Evolutionary conservation across 306 rosid species (phyloP), one percentile per base, ranked within the genome.

Genomic region (Quercus bicolor): DNA sequence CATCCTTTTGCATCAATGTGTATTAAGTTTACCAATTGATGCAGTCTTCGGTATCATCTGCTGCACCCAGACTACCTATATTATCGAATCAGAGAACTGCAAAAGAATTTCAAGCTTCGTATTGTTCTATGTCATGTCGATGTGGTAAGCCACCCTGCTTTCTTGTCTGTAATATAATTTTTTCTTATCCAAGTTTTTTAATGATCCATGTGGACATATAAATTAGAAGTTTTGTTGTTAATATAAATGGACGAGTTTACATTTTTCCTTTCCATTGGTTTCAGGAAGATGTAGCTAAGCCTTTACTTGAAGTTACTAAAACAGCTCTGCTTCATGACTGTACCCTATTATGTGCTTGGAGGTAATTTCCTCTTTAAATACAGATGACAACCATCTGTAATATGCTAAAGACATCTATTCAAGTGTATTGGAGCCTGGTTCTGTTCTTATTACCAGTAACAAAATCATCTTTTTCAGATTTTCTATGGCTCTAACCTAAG

Each of bases 31-130:
- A 84, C 52, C 56, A 64, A 48, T 78, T 85, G 74, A 77, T 91
- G 90, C 97, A 95, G 98, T 82, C 97, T 95, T 78, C 97, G 98
- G 78, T 95, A 95, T 86, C 98, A 95, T 87, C 91, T 95, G 57
- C 90, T 95, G 74, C 98, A 95, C 80, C 98, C 98, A 19, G 98
- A 92, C 77, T 95, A 95, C 83, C 79, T 95, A 57, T 95, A 95
- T 80, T 91, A 81, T 80, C 94, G 98, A 73, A 92, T 95, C 82
- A 82, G 96, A 86, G 98, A 95, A 90, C 84, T 92, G 87, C 97
- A 91, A 84, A 95, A 95, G 85, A 89, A 86, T 73, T 95, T 85
- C 90, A 95, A 92, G 90, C 98, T 95, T 80, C 92, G 97, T 26
- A 80, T 95, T 31, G 89, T 95, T 72, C 81, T 95, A 68, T 95